Evolutionary conservation across 208 protist genomes (phyloP).

Genomic region (Tritrichomonas foetus): DNA sequence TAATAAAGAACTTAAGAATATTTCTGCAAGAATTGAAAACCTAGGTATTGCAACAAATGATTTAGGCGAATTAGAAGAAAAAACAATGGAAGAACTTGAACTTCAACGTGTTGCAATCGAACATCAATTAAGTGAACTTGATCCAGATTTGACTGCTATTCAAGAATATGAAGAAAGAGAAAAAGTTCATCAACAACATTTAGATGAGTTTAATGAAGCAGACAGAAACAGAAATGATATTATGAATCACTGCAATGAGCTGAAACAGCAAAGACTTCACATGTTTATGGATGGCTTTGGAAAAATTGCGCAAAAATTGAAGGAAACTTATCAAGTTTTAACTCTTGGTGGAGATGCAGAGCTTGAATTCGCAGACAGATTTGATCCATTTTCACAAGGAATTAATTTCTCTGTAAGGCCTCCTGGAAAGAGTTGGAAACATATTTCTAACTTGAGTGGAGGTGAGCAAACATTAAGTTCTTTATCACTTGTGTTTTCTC

Average conservation of each 20-base stretch:
- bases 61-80: not conserved
- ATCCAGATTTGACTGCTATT: not conserved
- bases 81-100: not conserved
- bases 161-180: slow-evolving; percentile 20
- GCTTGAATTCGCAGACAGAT: slow-evolving; percentile 95
- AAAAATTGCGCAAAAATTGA: slow-evolving; percentile 88
- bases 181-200: slow-evolving; percentile 3
- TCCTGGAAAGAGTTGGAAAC: slow-evolving; percentile 99
- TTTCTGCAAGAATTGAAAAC: not conserved
- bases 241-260: slow-evolving; percentile 62
- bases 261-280: slow-evolving; percentile 69
- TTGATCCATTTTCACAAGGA: slow-evolving; percentile 93
- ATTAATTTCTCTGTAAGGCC: slow-evolving; percentile 85
- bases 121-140: not conserved
- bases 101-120: not conserved
- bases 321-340: slow-evolving; percentile 92
- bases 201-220: slow-evolving; percentile 58
- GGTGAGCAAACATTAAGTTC: slow-evolving; percentile 85
- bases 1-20: not conserved
- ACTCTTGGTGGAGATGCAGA: slow-evolving; percentile 92
- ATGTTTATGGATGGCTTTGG: slow-evolving; percentile 95
- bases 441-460: slow-evolving; percentile 98
- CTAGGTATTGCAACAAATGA: not conserved
- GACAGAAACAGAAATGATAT: slow-evolving; percentile 66
- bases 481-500: slow-evolving; percentile 84